phyloP scores from a whole-genome alignment of 345 rosid species.

The Pistacia vera region DNA sequence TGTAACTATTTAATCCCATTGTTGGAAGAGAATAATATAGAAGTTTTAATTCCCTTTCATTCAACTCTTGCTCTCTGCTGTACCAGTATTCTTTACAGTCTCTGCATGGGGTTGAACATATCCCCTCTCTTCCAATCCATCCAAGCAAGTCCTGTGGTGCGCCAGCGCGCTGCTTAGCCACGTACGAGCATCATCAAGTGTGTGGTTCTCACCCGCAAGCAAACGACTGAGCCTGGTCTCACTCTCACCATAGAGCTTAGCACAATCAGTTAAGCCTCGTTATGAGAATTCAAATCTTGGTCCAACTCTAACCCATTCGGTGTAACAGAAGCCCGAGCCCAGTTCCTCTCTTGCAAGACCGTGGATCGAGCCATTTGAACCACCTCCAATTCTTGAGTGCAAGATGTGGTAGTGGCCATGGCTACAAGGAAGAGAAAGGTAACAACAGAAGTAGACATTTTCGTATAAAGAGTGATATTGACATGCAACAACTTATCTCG shows the following conservation, averaged over 20 bases:
- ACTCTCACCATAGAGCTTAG: slow-evolving; percentile 51
- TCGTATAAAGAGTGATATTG: background rate
- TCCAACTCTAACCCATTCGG: slow-evolving; percentile 20
- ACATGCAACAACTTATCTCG: slow-evolving; percentile 8
- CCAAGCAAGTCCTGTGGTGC: slow-evolving; percentile 61
- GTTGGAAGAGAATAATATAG: too few relatives aligned
- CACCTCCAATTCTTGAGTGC: slow-evolving; percentile 29
- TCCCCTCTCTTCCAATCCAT: slow-evolving; percentile 46
- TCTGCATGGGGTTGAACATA: slow-evolving; percentile 13
- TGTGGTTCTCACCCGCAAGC: slow-evolving; percentile 30
- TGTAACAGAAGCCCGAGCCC: slow-evolving; percentile 19
- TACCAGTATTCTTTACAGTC: too few relatives aligned
- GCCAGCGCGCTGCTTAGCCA: slow-evolving; percentile 61
- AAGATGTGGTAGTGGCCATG: slow-evolving; percentile 22
- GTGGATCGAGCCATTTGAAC: slow-evolving; percentile 38
- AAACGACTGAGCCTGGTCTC: slow-evolving; percentile 47
- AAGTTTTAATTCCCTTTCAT: too few relatives aligned
- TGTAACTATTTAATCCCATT: too few relatives aligned
- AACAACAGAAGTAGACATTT: slow-evolving; percentile 33
- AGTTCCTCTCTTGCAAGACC: slow-evolving; percentile 31
- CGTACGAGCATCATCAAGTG: slow-evolving; percentile 46
- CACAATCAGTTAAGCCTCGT: slow-evolving; percentile 49
- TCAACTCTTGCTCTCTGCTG: too few relatives aligned
- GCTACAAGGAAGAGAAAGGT: slow-evolving; percentile 30
- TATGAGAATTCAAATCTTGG: slow-evolving; percentile 6